phyloP scores from a whole-genome alignment of 495 filamentous ascomycete species.

The Opeltia flavorubescens region DNA sequence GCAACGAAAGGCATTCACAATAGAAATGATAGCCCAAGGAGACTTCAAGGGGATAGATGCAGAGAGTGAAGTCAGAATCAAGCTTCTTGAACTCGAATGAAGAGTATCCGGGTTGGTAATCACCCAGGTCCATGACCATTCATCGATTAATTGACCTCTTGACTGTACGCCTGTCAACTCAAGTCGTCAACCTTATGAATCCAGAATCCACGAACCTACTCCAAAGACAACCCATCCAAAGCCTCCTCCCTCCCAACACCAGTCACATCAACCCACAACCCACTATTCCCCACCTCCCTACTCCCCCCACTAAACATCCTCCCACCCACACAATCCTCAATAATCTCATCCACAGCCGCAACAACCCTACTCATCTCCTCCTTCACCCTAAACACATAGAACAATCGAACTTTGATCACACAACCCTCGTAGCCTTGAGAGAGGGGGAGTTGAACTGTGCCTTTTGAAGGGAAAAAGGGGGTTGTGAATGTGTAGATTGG shows the following conservation, averaged over 20 bases:
- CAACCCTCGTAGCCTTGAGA: not conserved
- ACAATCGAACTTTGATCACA: not conserved
- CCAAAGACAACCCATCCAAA: no score
- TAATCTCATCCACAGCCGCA: not conserved
- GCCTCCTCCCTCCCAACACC: not conserved
- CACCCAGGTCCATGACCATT: no score
- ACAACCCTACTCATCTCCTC: not conserved
- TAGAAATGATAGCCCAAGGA: no score
- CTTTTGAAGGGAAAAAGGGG: not conserved
- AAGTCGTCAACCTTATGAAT: no score
- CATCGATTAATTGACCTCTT: no score
- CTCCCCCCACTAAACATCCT: not conserved
- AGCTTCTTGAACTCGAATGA: no score
- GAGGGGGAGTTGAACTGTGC: not conserved
- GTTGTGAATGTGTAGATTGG: not conserved
- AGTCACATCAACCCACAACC: not conserved
- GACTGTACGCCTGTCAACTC: no score
- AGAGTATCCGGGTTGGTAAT: no score
- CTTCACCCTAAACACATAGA: not conserved
- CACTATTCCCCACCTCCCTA: not conserved
- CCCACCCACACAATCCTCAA: not conserved
- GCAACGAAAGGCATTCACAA: no score
- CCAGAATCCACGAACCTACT: not conserved
- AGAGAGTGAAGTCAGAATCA: no score
- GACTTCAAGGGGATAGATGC: no score